A percentile compares a stretch with the other conserved stretches of the same genome.
phyloP scores from a whole-genome alignment of 768 basidiomycete genomes.

The Mycena capillaripes region DNA sequence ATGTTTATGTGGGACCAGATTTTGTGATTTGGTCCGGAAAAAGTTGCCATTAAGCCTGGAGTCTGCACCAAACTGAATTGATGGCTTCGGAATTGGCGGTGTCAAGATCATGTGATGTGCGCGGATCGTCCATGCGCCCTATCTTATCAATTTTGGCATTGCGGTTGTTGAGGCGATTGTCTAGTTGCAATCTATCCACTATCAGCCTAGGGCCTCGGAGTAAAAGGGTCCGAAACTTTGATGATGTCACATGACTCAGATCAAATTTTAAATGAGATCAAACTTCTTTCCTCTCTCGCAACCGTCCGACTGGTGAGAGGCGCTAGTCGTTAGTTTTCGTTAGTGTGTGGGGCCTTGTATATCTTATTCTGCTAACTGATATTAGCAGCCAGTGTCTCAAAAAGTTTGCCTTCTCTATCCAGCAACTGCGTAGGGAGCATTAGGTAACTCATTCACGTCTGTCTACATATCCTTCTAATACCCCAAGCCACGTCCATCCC shows the following conservation, averaged over 20 bases:
- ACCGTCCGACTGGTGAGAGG: not conserved
- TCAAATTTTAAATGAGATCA: not conserved
- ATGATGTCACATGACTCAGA: not conserved
- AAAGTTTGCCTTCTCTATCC: not conserved
- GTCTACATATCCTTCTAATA: not conserved
- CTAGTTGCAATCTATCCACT: no score
- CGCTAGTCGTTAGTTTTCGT: not conserved
- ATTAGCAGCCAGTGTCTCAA: not conserved
- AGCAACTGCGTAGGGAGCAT: not conserved
- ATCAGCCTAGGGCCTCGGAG: no score
- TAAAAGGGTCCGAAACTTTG: not conserved
- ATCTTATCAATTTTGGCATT: no score
- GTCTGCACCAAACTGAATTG: not conserved
- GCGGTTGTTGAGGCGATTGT: no score
- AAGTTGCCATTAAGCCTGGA: not conserved
- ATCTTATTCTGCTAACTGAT: no score
- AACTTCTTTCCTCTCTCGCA: not conserved
- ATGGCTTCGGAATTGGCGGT: not conserved
- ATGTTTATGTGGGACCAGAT: not conserved
- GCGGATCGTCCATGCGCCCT: no score
- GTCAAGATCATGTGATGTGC: not conserved
- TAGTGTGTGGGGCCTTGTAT: not conserved
- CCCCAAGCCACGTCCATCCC: not conserved
- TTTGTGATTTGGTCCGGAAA: not conserved
- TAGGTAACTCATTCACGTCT: not conserved